Evolutionary conservation across 805 yeast genomes (phyloP).

Genomic region (Priceomyces medius): DNA sequence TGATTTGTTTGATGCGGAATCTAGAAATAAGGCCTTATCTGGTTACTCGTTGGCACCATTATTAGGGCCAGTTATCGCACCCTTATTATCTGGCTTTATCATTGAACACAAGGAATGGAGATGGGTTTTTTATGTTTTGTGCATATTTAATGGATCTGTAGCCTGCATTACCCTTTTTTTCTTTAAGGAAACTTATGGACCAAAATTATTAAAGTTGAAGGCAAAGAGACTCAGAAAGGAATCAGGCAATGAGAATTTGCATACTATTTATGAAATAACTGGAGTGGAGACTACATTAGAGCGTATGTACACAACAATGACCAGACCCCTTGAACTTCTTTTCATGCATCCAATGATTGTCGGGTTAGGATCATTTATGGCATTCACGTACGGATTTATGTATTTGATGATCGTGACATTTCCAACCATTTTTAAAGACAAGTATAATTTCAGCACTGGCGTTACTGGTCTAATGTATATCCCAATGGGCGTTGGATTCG

Average conservation of each 20-base stretch:
- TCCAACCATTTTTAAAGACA: conserved; percentile 29
- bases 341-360: conserved; percentile 37
- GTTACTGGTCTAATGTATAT: conserved; percentile 37
- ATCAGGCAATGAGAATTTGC: conserved; percentile 36
- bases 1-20: conserved; percentile 34
- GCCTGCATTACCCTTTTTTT: conserved; percentile 31
- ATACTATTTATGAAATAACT: conserved; percentile 38
- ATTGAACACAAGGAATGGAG: conserved; percentile 33
- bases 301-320: conserved; percentile 23
- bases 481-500: conserved; percentile 39
- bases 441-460: conserved; percentile 33
- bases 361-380: conserved; percentile 43
- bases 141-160: conserved; percentile 34
- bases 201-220: conserved; percentile 28
- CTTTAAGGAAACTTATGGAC: conserved; percentile 37
- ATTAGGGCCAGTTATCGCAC: conserved; percentile 39
- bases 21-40: conserved; percentile 35
- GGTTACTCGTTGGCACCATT: conserved; percentile 37
- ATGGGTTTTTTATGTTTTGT: conserved; percentile 36
- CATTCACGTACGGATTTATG: conserved; percentile 42
- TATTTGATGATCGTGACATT: conserved; percentile 41
- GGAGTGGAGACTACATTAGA: conserved; percentile 24
- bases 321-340: conserved; percentile 33
- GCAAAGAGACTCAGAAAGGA: conserved; percentile 28
- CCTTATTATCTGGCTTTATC: conserved; percentile 36